phyloP scores from a whole-genome alignment of 176 grass and related monocot genomes.

The Eragrostis curvula region DNA sequence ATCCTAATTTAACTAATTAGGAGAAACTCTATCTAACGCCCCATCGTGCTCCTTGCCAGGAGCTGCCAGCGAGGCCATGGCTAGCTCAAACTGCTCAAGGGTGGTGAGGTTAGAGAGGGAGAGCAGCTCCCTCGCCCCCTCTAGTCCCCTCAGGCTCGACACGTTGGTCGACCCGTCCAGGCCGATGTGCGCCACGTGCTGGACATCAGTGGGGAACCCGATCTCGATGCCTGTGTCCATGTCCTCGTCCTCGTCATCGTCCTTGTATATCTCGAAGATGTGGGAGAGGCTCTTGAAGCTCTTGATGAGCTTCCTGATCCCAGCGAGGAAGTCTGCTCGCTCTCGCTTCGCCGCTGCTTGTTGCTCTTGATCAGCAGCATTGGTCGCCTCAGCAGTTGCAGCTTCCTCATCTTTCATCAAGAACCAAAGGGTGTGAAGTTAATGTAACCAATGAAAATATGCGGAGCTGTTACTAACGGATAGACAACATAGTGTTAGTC shows the following conservation, averaged over 20 bases:
- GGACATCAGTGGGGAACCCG: constrained; percentile 70
- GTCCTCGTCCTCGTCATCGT: constrained; percentile 15
- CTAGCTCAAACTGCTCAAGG: constrained; percentile 65
- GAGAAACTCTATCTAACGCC: neutral
- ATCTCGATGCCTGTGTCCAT: constrained; percentile 59
- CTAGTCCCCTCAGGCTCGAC: constrained; percentile 33
- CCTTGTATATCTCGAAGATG: constrained; percentile 59
- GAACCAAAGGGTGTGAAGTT: neutral
- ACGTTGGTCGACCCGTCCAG: constrained; percentile 55
- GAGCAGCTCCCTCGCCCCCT: constrained; percentile 57
- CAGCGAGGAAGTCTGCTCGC: constrained; percentile 50
- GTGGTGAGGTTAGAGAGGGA: constrained; percentile 51
- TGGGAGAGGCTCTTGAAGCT: constrained; percentile 76
- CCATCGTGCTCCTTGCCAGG: neutral
- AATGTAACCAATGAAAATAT: neutral
- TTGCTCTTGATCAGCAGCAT: neutral
- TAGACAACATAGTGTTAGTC: too few species aligned
- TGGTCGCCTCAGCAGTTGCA: neutral
- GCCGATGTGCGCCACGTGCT: constrained; percentile 78
- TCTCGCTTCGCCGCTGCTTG: constrained; percentile 31
- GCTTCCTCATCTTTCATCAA: constrained; percentile 4
- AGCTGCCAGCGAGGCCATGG: constrained; percentile 44
- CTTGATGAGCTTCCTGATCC: constrained; percentile 77
- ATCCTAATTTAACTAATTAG: constrained; percentile 10
- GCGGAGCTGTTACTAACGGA: too few species aligned